Evolutionary conservation across 345 rosid genomes (phyloP).

Genomic region (Hevea brasiliensis): DNA sequence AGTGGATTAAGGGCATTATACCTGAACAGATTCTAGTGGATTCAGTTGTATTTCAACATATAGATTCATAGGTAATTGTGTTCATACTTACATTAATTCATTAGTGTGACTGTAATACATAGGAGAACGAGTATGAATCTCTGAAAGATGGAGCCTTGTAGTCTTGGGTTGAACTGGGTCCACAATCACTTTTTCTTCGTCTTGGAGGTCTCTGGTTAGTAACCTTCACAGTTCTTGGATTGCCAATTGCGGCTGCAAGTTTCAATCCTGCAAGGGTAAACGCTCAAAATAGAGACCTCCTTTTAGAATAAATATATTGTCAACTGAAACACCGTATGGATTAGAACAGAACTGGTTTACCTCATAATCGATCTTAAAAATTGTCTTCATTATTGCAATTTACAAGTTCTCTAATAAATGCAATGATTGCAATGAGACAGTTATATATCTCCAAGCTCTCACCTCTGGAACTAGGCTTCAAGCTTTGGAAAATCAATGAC

Average conservation of each 20-base stretch:
- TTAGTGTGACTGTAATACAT: conserved; percentile 13
- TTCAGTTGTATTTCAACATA: neutral
- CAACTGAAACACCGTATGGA: neutral
- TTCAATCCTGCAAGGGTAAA: conserved; percentile 90
- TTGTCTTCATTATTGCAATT: neutral
- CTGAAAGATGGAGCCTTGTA: conserved; percentile 76
- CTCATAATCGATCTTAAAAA: neutral
- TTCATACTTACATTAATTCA: conserved; percentile 16
- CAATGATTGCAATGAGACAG: too few relatives aligned
- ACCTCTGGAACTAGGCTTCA: neutral
- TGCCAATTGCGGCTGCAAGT: conserved; percentile 91
- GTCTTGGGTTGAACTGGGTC: conserved; percentile 87
- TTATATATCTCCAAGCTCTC: neutral
- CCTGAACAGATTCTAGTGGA: neutral
- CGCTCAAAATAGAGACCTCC: conserved; percentile 1
- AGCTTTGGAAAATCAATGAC: neutral
- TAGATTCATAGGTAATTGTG: neutral
- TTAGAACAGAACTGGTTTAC: neutral
- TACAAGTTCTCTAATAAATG: neutral
- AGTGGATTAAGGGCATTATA: too few relatives aligned
- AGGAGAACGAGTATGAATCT: conserved; percentile 91
- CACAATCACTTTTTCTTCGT: conserved; percentile 65
- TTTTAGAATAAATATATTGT: neutral
- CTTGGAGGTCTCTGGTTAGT: conserved; percentile 88
- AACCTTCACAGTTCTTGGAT: conserved; percentile 78